Evolutionary conservation across 2,329 filamentous ascomycete genomes (phyloP).

Genomic region (Calonectria multiphialidica): DNA sequence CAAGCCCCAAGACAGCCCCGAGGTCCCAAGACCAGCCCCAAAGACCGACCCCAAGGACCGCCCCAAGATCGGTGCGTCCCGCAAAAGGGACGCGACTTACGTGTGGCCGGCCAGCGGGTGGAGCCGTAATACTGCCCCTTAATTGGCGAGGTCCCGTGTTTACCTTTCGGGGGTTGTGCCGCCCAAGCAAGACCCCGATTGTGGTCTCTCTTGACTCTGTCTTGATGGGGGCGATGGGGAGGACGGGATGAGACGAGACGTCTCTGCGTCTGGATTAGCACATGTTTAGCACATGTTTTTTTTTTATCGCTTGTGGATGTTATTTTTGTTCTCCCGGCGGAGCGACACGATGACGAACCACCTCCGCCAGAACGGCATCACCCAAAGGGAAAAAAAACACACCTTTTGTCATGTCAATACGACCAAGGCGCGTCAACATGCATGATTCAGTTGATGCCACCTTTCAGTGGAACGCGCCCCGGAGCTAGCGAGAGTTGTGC

Average conservation of each 20-base stretch:
- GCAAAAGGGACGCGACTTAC: not conserved
- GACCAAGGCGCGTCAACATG: not conserved
- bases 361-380: not conserved
- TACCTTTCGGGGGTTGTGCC: not conserved
- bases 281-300: not conserved
- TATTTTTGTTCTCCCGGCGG: too few species aligned
- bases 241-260: too few species aligned
- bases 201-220: too few species aligned
- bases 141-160: not conserved
- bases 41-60: too few species aligned
- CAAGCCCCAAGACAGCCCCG: too few species aligned
- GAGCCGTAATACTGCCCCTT: not conserved
- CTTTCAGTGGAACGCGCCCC: not conserved
- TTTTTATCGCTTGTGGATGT: not conserved
- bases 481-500: not conserved
- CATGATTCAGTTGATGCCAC: slow-evolving; percentile 3
- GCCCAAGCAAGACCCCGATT: not conserved
- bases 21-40: too few species aligned
- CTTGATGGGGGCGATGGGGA: not conserved
- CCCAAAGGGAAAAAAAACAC: too few species aligned
- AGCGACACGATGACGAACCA: not conserved
- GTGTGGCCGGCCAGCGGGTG: not conserved
- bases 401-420: not conserved
- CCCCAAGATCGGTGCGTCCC: not conserved
- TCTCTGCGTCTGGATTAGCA: not conserved